Evolutionary conservation across 2,329 filamentous ascomycete genomes (phyloP).

Genomic region (Claviceps purpurea): DNA sequence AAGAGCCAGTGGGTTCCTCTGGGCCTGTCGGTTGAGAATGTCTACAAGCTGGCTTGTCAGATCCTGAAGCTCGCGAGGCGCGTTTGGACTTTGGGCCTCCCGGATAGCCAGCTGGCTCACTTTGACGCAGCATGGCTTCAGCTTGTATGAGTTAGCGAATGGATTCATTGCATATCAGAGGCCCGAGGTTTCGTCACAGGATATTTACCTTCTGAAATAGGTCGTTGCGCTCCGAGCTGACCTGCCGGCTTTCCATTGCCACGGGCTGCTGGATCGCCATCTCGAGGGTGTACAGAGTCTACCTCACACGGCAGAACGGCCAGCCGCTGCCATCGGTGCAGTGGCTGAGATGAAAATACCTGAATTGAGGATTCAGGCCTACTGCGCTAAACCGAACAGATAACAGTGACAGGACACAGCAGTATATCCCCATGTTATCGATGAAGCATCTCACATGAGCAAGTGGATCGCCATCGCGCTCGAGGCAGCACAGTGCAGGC

Average conservation of each 20-base stretch:
- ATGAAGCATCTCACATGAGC: neutral
- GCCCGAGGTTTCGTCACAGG: neutral
- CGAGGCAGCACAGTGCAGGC: neutral
- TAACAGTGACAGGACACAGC: neutral
- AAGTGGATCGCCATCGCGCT: neutral
- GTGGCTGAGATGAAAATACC: neutral
- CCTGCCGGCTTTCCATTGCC: slow-evolving; percentile 9
- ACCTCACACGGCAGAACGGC: slow-evolving; percentile 1
- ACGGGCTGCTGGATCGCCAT: neutral
- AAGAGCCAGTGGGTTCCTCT: slow-evolving; percentile 35
- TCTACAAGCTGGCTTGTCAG: slow-evolving; percentile 31
- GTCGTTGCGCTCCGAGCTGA: slow-evolving; percentile 16
- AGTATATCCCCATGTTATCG: neutral
- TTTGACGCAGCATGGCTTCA: slow-evolving; percentile 49
- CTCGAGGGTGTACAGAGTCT: neutral
- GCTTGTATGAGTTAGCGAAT: slow-evolving; percentile 24
- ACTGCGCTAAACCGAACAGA: neutral
- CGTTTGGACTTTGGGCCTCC: slow-evolving; percentile 27
- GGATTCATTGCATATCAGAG: neutral
- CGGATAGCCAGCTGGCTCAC: slow-evolving; percentile 45
- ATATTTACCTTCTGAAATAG: slow-evolving; percentile 23
- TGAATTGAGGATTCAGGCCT: neutral
- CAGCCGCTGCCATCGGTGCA: neutral
- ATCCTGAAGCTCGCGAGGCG: slow-evolving; percentile 29
- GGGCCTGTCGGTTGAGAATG: slow-evolving; percentile 31